These are phyloP conservation scores for Exophiala sp. DNA, from an alignment of 2,329 filamentous ascomycete species.

Conservation along the genomic window DNA sequence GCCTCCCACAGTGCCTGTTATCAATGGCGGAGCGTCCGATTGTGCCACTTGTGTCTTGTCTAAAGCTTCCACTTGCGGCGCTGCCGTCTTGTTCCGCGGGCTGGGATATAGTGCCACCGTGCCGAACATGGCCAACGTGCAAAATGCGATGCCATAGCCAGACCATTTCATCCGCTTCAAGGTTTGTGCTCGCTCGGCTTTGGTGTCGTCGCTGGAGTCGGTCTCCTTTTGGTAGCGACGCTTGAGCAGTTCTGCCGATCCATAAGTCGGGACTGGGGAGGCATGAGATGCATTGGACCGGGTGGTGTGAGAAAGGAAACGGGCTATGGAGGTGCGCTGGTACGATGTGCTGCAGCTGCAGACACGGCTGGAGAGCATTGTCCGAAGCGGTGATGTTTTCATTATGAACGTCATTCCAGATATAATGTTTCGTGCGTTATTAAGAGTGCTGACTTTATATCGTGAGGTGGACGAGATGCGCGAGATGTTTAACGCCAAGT, in stretches of 20 bases:
- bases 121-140: constrained; percentile 39
- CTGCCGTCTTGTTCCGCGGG: constrained; percentile 15
- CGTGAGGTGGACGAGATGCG: too few species aligned
- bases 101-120: constrained; percentile 30
- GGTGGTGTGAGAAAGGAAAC: constrained; percentile 16
- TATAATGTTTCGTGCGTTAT: background rate
- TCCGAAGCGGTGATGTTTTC: constrained; percentile 18
- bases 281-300: constrained; percentile 8
- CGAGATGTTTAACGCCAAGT: background rate
- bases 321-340: constrained; percentile 1
- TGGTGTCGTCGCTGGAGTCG: constrained; percentile 5
- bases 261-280: constrained; percentile 14
- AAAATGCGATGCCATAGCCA: constrained; percentile 35
- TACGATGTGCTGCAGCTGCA: constrained; percentile 14
- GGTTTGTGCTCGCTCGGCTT: constrained; percentile 20
- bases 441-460: too few species aligned
- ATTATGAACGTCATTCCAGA: constrained; percentile 2
- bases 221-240: constrained; percentile 21
- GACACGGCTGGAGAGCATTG: constrained; percentile 18
- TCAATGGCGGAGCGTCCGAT: constrained; percentile 39
- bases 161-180: constrained; percentile 23
- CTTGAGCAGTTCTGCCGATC: constrained; percentile 23
- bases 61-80: constrained; percentile 11
- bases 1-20: constrained; percentile 33
- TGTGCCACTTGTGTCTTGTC: constrained; percentile 30